Evolutionary conservation across 108 stramenopile genomes (phyloP), one percentile per base, ranked within the genome.

Genomic region (Skeletonema potamos): DNA sequence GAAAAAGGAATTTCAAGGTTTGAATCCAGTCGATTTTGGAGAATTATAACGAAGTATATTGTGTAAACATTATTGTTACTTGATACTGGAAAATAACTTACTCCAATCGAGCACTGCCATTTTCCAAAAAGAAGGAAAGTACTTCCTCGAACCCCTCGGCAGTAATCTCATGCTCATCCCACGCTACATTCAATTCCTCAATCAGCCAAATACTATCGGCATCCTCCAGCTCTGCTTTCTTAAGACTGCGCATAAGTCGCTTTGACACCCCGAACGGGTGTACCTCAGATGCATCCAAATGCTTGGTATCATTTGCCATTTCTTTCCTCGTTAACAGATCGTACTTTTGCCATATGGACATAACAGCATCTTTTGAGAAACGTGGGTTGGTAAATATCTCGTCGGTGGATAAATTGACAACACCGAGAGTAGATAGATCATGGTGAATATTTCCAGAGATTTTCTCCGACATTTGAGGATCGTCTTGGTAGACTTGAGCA

Each of bases 101-200:
- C 22, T 51, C 48, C 8, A 18, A 54, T 33, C 22, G 54, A 30
- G 33, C 66, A 26, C 20, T 33, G 9, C 33, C 66, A 27, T 6
- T 32, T 54, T 51, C 68, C 34, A 64, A 70, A 46, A 51, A 51
- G 22, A 51, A 51, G 0, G 15, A 2, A 6, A 51, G 48, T 11
- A 80, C 79, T 0, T 58, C 62, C 11, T 71, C 79, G 58, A 80
- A 80, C 1, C 66, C 68, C 57, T 80, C 73, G 1, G 73, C 68
- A 0, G 79, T 80, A 26, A 80, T 75, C 43, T 80, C 79, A 58
- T 80, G 79, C 13, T 57, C 68, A 65, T 80, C 79, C 68, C 68
- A 80, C 3, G 79, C 79, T 24, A 80, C 74, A 70, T 80, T 80
- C 44, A 80, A 54, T 22, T 80, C 79, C 27, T 80, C 79, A 29